phyloP scores from a whole-genome alignment of 495 filamentous ascomycete species.

The Neurospora cerealis region DNA sequence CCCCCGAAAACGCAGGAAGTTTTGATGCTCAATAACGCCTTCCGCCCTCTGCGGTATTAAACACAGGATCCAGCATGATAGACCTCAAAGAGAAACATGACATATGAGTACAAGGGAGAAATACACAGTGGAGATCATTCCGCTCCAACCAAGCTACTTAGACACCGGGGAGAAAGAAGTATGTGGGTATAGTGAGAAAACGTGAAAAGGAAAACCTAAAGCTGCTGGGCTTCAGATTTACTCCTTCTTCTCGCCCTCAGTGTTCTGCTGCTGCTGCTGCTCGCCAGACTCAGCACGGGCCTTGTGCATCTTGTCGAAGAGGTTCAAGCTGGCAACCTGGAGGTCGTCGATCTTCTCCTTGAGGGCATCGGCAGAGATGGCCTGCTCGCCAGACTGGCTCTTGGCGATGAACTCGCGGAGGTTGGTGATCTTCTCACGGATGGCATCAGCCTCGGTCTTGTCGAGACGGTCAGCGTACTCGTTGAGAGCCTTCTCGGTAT shows the following conservation, averaged over 20 bases:
- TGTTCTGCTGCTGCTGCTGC: slow-evolving; percentile 30
- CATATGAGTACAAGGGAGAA: slow-evolving; percentile 38
- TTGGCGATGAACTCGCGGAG: slow-evolving; percentile 88
- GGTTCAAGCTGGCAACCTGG: slow-evolving; percentile 86
- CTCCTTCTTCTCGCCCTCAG: slow-evolving; percentile 81
- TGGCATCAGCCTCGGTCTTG: slow-evolving; percentile 86
- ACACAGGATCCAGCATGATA: slow-evolving; percentile 19
- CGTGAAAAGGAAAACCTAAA: slow-evolving; percentile 6
- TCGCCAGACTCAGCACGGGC: slow-evolving; percentile 60
- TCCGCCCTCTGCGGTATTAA: slow-evolving; percentile 32
- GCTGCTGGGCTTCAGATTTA: slow-evolving; percentile 33
- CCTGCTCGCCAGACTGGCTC: slow-evolving; percentile 87
- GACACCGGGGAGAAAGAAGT: slow-evolving; percentile 21
- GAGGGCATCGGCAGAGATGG: slow-evolving; percentile 75
- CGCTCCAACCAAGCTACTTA: slow-evolving; percentile 23
- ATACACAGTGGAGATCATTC: slow-evolving; percentile 22
- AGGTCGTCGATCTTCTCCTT: slow-evolving; percentile 98
- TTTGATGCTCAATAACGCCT: slow-evolving; percentile 41
- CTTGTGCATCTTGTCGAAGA: slow-evolving; percentile 99
- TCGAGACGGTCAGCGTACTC: slow-evolving; percentile 92
- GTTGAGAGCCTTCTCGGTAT: slow-evolving; percentile 97
- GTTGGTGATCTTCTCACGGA: slow-evolving; percentile 84
- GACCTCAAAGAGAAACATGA: slow-evolving; percentile 14
- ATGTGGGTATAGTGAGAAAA: slow-evolving; percentile 13
- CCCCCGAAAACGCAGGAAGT: slow-evolving; percentile 21